phyloP scores from a whole-genome alignment of 2,329 filamentous ascomycete genomes.

The Colletotrichum eremochloae region DNA sequence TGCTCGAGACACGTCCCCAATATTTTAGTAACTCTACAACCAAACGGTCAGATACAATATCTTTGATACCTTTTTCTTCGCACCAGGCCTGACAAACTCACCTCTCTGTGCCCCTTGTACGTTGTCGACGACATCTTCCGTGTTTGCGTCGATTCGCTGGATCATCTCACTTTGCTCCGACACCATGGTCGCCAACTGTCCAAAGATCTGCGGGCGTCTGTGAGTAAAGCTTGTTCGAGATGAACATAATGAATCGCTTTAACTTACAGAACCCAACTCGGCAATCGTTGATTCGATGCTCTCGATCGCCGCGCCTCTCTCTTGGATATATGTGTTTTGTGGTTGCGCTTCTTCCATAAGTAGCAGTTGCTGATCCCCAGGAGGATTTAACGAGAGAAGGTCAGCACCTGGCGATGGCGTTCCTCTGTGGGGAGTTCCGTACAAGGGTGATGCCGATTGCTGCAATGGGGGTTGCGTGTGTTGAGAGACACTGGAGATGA shows the following conservation, averaged over 20 bases:
- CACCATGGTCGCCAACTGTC: conserved; percentile 96
- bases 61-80: not conserved
- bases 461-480: conserved; percentile 77
- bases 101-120: conserved; percentile 91
- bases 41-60: conserved; percentile 6
- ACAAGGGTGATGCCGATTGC: conserved; percentile 87
- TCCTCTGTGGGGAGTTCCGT: conserved; percentile 80
- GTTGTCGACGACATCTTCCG: conserved; percentile 97
- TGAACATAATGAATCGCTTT: conserved; percentile 42
- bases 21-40: conserved; percentile 87
- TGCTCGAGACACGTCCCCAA: conserved; percentile 93
- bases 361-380: conserved; percentile 88
- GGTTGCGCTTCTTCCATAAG: conserved; percentile 94
- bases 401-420: conserved; percentile 78
- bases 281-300: conserved; percentile 96
- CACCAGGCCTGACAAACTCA: conserved; percentile 1
- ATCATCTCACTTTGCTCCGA: conserved; percentile 98
- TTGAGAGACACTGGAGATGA: conserved; percentile 89
- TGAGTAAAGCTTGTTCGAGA: conserved; percentile 47
- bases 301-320: conserved; percentile 95
- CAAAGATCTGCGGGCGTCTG: conserved; percentile 74
- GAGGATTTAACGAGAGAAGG: conserved; percentile 85
- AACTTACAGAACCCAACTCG: conserved; percentile 75
- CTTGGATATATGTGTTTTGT: conserved; percentile 90
- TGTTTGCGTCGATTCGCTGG: conserved; percentile 96